These are phyloP conservation scores for Suillus alpinus DNA, from an alignment of 768 basidiomycete genomes.

Conservation along the genomic window DNA sequence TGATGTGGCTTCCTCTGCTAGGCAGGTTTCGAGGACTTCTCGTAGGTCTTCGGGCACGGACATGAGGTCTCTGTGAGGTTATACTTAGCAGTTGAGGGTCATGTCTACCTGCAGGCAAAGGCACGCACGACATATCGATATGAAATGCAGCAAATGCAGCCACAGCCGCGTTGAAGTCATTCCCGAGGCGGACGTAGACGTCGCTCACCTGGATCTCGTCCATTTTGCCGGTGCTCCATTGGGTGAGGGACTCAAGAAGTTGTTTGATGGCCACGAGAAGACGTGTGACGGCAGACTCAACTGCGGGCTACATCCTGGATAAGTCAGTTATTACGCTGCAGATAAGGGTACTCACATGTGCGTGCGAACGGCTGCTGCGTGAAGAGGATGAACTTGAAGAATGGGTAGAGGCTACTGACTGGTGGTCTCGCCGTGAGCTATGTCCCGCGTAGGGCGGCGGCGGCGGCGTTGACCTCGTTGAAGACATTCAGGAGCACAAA, in stretches of 20 bases:
- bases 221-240: slow-evolving; percentile 75
- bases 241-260: slow-evolving; percentile 84
- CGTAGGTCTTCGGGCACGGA: slow-evolving; percentile 88
- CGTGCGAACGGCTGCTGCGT: slow-evolving; percentile 15
- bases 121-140: slow-evolving; percentile 87
- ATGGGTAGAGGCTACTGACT: slow-evolving; percentile 47
- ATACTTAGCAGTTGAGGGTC: slow-evolving; percentile 11
- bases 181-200: slow-evolving; percentile 93
- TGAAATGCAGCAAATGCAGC: slow-evolving; percentile 81
- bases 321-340: slow-evolving; percentile 8
- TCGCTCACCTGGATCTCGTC: slow-evolving; percentile 87
- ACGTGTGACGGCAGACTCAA: slow-evolving; percentile 89
- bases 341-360: slow-evolving; percentile 24
- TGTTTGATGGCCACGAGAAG: slow-evolving; percentile 93
- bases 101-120: slow-evolving; percentile 12
- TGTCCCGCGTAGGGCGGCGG: slow-evolving; percentile 31
- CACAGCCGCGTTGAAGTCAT: slow-evolving; percentile 95
- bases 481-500: slow-evolving; percentile 18
- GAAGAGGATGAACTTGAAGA: slow-evolving; percentile 32
- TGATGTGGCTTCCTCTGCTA: slow-evolving; percentile 84
- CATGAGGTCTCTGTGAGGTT: slow-evolving; percentile 69
- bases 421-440: slow-evolving; percentile 50
- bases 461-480: slow-evolving; percentile 15
- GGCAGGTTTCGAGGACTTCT: slow-evolving; percentile 81
- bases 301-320: slow-evolving; percentile 54